phyloP scores from a whole-genome alignment of 2,329 filamentous ascomycete genomes.

The Apiospora hydei region DNA sequence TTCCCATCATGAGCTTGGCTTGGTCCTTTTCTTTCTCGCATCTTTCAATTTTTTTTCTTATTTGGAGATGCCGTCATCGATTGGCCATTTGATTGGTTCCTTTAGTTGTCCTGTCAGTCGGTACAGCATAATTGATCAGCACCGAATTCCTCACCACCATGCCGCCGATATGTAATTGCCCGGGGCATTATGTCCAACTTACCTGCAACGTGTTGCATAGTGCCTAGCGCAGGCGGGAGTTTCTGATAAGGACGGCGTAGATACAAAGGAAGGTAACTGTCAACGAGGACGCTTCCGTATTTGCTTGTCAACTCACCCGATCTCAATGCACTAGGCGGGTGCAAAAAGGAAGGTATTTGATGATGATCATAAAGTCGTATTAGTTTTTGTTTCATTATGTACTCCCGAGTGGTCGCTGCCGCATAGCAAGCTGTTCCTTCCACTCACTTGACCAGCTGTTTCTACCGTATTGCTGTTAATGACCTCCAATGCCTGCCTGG shows the following conservation, averaged over 20 bases:
- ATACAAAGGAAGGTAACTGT: too few relatives aligned
- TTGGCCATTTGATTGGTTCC: background rate
- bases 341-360: background rate
- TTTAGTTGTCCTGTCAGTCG: background rate
- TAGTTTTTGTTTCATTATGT: conserved; percentile 17
- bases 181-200: background rate
- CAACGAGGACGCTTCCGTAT: too few relatives aligned
- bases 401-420: conserved; percentile 3
- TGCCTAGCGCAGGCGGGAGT: background rate
- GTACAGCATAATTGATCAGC: background rate
- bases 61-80: background rate
- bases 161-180: background rate
- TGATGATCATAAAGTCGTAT: conserved; percentile 13
- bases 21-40: background rate
- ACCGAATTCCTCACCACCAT: background rate
- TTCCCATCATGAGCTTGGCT: background rate
- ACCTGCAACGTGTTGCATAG: too few relatives aligned
- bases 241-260: background rate
- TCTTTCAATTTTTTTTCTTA: background rate
- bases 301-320: too few relatives aligned
- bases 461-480: background rate
- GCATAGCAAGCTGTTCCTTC: conserved; percentile 8
- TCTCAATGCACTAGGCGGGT: background rate
- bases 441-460: background rate
- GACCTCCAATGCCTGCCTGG: conserved; percentile 14